Base-by-base conservation (phyloP, 2,329 filamentous ascomycete genomes). In the Tothia fuscella region DNA sequence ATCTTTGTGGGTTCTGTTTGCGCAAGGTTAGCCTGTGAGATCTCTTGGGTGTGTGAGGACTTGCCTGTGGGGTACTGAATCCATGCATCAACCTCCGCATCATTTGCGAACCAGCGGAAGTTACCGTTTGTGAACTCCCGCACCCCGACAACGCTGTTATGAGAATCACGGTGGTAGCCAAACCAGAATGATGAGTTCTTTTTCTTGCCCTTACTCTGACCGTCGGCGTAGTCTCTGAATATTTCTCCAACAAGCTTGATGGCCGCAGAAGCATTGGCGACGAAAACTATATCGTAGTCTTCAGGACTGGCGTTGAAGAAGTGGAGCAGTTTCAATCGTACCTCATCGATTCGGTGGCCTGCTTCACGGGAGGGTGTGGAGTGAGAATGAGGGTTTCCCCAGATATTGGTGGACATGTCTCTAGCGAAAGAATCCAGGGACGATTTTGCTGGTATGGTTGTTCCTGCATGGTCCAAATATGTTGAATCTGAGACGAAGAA, bases 331-430 rank as follows among this genome's bases (percentile, higher is more conserved):
- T 68, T 66, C 43, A 65, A 60, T 12, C 76, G 65, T 6, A 76
- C 63, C 19, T 66, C 62, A 47, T 80, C 72, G 25, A 81, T 70
- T 44, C 70, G 62, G 21, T 71, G 65, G 4, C 74, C 74, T 1
- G 73, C 70, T 16, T 72, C 58, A 42, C 68, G 70, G 12, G 75
- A 76, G 0, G 76, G 74, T 13, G 67, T 62, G 28, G 75, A 77
- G 48, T 73, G 67, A 1, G 78, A 82, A 53, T 82, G 79, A 2
- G 78, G 78, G 49, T 82, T 82, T 9, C 77, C 77, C 50, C 78
- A 78, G n/a, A 82, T 63, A 46, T 68, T 71, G 25, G 61, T 53
- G 30, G 68, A 60, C 56, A 81, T 67, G 49, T 75, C 70, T 3
- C 60, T 54, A 5, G 71, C 66, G 55, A 80, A 78, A 19, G 62